These are phyloP conservation scores for Ploettnerulaceae sp. DNA, from an alignment of 2,329 filamentous ascomycete species.

Conservation along the genomic window DNA sequence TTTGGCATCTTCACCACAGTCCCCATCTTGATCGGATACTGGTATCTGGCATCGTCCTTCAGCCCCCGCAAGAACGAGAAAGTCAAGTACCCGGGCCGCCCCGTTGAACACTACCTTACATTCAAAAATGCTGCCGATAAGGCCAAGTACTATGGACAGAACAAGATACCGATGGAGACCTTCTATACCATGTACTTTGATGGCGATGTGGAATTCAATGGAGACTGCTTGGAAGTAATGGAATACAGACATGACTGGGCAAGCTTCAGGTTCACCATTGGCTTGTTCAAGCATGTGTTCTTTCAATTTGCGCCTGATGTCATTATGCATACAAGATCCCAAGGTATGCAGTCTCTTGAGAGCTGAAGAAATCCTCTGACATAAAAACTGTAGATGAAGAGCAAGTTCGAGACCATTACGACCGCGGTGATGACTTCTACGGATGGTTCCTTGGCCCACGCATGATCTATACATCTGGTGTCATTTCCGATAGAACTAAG, in stretches of 20 bases:
- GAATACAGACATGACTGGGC: conserved; percentile 98
- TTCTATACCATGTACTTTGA: conserved; percentile 99
- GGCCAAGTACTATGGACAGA: conserved; percentile 68
- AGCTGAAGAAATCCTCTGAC: conserved; percentile 26
- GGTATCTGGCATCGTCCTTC: conserved; percentile 72
- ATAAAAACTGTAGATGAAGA: conserved; percentile 70
- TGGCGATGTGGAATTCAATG: conserved; percentile 91
- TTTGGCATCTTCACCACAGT: conserved; percentile 73
- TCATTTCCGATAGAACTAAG: conserved; percentile 80
- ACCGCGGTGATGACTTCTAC: conserved; percentile 97
- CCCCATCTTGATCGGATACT: conserved; percentile 77
- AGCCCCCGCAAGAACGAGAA: conserved; percentile 92
- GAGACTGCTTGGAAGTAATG: conserved; percentile 80
- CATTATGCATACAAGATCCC: conserved; percentile 85
- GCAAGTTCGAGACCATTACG: conserved; percentile 96
- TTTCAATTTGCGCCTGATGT: conserved; percentile 84
- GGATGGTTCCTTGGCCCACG: conserved; percentile 96
- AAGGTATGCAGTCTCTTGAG: conserved; percentile 49
- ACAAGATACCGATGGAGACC: conserved; percentile 83
- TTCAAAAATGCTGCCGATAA: conserved; percentile 62
- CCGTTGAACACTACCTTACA: conserved; percentile 84
- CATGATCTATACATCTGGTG: conserved; percentile 97
- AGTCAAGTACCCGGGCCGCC: conserved; percentile 76
- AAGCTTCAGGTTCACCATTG: conserved; percentile 83
- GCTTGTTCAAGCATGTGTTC: conserved; percentile 83